Base-by-base conservation (phyloP, 2,329 filamentous ascomycete species). In the Monosporascus sp. region DNA sequence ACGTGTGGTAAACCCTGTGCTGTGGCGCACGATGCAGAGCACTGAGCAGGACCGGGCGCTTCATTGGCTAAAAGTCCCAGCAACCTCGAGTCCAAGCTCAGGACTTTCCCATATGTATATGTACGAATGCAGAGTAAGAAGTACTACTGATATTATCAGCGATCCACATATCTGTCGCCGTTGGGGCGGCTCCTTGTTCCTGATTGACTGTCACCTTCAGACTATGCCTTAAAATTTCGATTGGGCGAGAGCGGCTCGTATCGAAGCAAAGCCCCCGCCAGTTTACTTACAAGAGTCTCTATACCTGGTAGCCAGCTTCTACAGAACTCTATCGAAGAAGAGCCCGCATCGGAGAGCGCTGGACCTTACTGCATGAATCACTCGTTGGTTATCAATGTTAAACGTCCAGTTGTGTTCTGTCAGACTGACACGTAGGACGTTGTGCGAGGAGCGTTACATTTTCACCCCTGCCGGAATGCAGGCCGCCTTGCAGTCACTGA, bases 401-500 rank as follows among this genome's bases (percentile, higher is more conserved):
- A 58, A 55, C 22, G 51, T 55, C 49, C 54, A 59, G 53, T 62
- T 51, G 52, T 57, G 55, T 55, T 52, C 56, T 59, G 57, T 51
- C 54, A 55, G 63, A 67, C 58, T 66, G 65, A 66, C 65, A 68
- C 65, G 65, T 68, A 65, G 64, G 64, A 60, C 51, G 55, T 60
- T 58, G 58, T 59, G 58, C 56, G 52, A 52, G 56, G 54, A 44
- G 58, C 55, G 52, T 45, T 52, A 61, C 52, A 55, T 54, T 52
- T 55, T 59, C 55, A 53, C 54, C 58, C 54, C 56, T 51, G 47
- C 39, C 49, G 49, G 49, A 43, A 45, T 50, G 46, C 53, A 63
- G 61, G 57, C 62, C 58, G 58, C 56, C 60, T 37, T 55, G 58
- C 54, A 52, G 57, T 57, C 55, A 52, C 53, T 54, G 55, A 49